These are phyloP conservation scores for Boletus barrowsii DNA, from an alignment of 768 basidiomycete species.

Conservation along the genomic window DNA sequence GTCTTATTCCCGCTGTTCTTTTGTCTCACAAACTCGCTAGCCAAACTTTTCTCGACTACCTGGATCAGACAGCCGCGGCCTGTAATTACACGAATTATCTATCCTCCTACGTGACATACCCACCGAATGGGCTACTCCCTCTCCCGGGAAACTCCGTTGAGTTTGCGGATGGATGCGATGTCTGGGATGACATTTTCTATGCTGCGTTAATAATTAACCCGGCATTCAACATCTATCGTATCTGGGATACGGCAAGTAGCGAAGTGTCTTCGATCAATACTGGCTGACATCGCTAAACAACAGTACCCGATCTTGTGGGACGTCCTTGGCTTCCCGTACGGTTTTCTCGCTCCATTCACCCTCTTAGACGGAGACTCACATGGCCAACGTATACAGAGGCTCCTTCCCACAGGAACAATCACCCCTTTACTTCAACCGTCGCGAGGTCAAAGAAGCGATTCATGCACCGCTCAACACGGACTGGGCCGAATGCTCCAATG, in stretches of 20 bases:
- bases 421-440: slow-evolving; percentile 68
- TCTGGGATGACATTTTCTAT: slow-evolving; percentile 65
- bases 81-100: slow-evolving; percentile 67
- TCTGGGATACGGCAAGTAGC: slow-evolving; percentile 58
- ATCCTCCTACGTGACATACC: slow-evolving; percentile 61
- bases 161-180: slow-evolving; percentile 52
- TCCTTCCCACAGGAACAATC: slow-evolving; percentile 54
- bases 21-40: slow-evolving; percentile 31
- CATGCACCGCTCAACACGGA: slow-evolving; percentile 60
- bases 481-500: slow-evolving; percentile 63
- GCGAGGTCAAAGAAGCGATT: slow-evolving; percentile 61
- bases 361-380: neutral
- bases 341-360: neutral
- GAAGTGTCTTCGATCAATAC: neutral
- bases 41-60: slow-evolving; percentile 56
- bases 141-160: slow-evolving; percentile 57
- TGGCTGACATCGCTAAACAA: neutral
- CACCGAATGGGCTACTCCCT: slow-evolving; percentile 64
- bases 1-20: neutral
- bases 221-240: slow-evolving; percentile 74
- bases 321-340: slow-evolving; percentile 75
- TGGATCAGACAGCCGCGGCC: slow-evolving; percentile 48
- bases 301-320: slow-evolving; percentile 71
- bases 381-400: slow-evolving; percentile 36
- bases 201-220: slow-evolving; percentile 64